Conservation (phyloP, 768 basidiomycete species). For the Lentinula lateritia region DNA sequence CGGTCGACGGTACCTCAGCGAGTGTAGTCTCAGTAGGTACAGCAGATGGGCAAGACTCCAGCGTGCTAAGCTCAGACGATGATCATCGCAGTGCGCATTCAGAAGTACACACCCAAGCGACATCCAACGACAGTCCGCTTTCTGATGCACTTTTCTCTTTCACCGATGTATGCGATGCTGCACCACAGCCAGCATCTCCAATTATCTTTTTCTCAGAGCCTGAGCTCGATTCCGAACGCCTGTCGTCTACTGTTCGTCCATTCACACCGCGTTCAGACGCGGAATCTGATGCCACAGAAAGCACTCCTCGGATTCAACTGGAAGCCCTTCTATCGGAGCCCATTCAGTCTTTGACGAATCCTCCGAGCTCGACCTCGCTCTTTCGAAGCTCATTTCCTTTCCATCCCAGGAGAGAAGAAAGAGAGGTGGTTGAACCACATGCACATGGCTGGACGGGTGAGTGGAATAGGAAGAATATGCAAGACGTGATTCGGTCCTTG, state of each 20-base stretch:
- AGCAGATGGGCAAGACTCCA: neutral
- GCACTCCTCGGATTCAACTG: neutral
- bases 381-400: neutral
- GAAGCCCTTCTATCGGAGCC: neutral
- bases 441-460: neutral
- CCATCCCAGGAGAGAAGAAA: neutral
- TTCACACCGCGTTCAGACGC: neutral
- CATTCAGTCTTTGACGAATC: neutral
- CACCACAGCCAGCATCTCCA: neutral
- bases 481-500: neutral
- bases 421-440: neutral
- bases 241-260: neutral
- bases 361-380: neutral
- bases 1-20: neutral
- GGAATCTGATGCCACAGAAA: neutral
- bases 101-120: neutral
- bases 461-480: conserved; percentile 1
- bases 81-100: neutral
- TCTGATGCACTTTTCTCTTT: neutral
- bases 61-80: neutral
- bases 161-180: neutral
- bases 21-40: neutral
- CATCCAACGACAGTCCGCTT: neutral
- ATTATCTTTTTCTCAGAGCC: neutral
- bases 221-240: neutral